These are phyloP conservation scores for Pleurotus sapidus DNA, from an alignment of 768 basidiomycete species.

Conservation along the genomic window DNA sequence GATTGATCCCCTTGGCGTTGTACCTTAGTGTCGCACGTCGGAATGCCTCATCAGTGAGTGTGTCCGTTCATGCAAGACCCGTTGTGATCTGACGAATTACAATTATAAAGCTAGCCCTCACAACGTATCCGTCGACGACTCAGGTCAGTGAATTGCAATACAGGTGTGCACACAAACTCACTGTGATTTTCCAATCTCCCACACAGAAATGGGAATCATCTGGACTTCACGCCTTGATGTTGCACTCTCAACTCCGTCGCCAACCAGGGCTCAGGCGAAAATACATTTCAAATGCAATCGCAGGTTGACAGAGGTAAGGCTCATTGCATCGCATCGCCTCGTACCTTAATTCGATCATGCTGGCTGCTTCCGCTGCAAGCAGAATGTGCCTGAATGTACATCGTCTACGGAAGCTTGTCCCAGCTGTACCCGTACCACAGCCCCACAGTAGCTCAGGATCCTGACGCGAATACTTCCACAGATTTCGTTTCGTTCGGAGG, in stretches of 20 bases:
- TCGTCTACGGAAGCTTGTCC: not conserved
- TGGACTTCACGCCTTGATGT: slow-evolving; percentile 2
- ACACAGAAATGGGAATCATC: not conserved
- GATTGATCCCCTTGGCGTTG: not conserved
- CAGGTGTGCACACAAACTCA: not conserved
- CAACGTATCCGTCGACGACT: too few species aligned
- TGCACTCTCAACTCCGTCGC: not conserved
- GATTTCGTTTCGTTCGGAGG: not conserved
- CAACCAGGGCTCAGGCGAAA: not conserved
- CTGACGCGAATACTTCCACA: too few species aligned
- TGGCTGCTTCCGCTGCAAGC: not conserved
- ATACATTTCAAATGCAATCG: slow-evolving; percentile 5
- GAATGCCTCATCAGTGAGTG: slow-evolving; percentile 2
- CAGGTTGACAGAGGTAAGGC: slow-evolving; percentile 1
- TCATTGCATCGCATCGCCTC: not conserved
- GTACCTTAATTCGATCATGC: not conserved
- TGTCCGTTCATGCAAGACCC: not conserved
- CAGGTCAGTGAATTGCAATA: not conserved
- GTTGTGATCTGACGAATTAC: not conserved
- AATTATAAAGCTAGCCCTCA: not conserved
- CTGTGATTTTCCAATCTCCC: not conserved
- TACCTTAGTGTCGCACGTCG: not conserved
- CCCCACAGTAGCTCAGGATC: too few species aligned
- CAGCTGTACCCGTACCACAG: not conserved
- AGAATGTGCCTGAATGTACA: not conserved